Base-by-base conservation (phyloP, 176 grass and related monocot species). In the Triticum urartu region DNA sequence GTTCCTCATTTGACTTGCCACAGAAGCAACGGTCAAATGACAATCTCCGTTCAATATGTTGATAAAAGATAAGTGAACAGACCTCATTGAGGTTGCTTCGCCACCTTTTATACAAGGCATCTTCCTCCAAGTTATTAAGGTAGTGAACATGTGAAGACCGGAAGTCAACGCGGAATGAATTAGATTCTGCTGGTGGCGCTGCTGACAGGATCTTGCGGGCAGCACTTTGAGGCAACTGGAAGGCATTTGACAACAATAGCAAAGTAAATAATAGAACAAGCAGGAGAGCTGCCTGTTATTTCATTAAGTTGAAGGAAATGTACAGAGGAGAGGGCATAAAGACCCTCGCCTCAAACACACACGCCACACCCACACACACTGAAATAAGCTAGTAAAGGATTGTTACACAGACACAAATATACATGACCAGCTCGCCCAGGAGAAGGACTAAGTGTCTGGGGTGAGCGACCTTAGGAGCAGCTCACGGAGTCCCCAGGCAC, bases 41-140 rank as follows among this genome's bases (percentile, higher is more conserved):
- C 15, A 84, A 85, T 69, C 36, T 84, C 35, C 0, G 6, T 25
- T 81, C 61, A 81, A n/a, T 85, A 45, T 35, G 32, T 68, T 47
- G 26, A 64, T 50, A 91, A 70, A 78, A 72, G 68, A 81, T 47
- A 64, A 88, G 50, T 58, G 66, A 92, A 40, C 24, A 71, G 72
- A 98, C 97, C 97, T 98, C 97, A 88, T 98, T 89, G 42, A 98
- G 69, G 65, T 98, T 95, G 85, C 82, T 95, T 91, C 97, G 86
- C 97, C 97, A 98, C 60, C 90, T 92, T 87, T 60, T 92, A 77
- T 98, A 98, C 90, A 95, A 89, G 28, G 64, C 65, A 95, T 98
- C 97, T 94, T 98, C 94, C 81, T 98, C 97, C 64, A 98, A 75
- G 80, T 98, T 94, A 95, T 98, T 98, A 79, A 98, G 86, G 85